Conservation (phyloP, 1,139 yeast genomes). For the Scheffersomyces titani region DNA sequence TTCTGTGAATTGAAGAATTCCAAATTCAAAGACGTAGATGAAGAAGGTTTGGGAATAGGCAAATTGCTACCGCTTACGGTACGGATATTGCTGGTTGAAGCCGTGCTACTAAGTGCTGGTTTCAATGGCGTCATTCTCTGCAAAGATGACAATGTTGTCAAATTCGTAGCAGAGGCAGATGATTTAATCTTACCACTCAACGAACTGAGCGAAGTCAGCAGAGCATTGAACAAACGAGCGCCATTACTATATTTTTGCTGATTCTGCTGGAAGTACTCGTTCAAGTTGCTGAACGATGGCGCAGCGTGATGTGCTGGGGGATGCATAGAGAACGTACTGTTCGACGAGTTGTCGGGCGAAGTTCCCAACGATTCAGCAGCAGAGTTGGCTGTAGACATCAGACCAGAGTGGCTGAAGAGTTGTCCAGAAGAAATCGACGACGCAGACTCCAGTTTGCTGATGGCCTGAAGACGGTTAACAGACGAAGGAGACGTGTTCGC, state of each 20-base stretch:
- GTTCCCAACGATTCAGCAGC: constrained; percentile 33
- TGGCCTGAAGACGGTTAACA: background rate
- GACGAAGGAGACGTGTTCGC: background rate
- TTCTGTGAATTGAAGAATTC: constrained; percentile 23
- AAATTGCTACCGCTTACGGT: constrained; percentile 9
- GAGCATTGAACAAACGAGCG: constrained; percentile 23
- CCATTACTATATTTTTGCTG: constrained; percentile 17
- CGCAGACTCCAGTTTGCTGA: constrained; percentile 10
- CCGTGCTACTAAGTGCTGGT: constrained; percentile 11
- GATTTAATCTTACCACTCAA: constrained; percentile 24
- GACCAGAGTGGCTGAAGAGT: constrained; percentile 17
- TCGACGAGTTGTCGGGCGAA: constrained; percentile 28
- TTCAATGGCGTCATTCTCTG: constrained; percentile 46
- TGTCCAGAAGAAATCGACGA: constrained; percentile 23
- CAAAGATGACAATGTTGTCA: constrained; percentile 18
- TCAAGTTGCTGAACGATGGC: constrained; percentile 30
- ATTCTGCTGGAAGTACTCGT: constrained; percentile 29
- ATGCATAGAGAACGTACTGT: constrained; percentile 7
- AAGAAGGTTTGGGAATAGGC: constrained; percentile 22
- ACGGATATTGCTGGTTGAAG: constrained; percentile 4
- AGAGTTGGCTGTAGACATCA: constrained; percentile 21
- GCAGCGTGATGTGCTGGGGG: constrained; percentile 9
- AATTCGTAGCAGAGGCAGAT: constrained; percentile 21
- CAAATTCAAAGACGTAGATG: constrained; percentile 28
- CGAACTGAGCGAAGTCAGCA: constrained; percentile 27